Percentiles rank a stretch among this genome's conserved stretches.
These are phyloP conservation scores for Trypanosoma scelopori DNA, from an alignment of 208 protist genomes.

Conservation along the genomic window DNA sequence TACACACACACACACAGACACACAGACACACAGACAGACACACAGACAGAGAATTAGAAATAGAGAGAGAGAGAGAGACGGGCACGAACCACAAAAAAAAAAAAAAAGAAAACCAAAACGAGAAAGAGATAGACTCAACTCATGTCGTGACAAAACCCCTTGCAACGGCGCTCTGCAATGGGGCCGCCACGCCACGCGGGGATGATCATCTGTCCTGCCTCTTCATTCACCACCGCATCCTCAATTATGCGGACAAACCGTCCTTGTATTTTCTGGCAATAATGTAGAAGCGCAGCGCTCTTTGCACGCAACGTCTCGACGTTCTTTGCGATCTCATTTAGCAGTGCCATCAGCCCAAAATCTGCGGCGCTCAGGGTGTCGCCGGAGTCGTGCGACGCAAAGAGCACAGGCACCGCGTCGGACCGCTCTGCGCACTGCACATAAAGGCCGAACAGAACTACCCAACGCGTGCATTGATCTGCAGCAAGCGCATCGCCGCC, in stretches of 20 bases:
- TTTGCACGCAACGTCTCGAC: constrained; percentile 31
- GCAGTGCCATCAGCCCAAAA: constrained; percentile 21
- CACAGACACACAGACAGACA: too few relatives aligned
- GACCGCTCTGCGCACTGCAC: constrained; percentile 10
- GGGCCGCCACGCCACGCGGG: constrained; percentile 23
- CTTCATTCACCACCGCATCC: constrained; percentile 33
- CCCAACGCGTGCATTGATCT: constrained; percentile 17
- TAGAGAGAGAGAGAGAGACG: too few relatives aligned
- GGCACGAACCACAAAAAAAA: too few relatives aligned
- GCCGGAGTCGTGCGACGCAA: constrained; percentile 16
- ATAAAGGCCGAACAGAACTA: constrained; percentile 29
- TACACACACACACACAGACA: too few relatives aligned
- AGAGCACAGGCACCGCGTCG: constrained; percentile 8
- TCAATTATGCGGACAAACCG: constrained; percentile 29
- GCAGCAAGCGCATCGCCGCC: constrained; percentile 1
- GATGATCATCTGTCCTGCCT: constrained; percentile 19
- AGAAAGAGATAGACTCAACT: neutral
- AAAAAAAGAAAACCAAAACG: too few relatives aligned
- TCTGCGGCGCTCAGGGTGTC: constrained; percentile 15
- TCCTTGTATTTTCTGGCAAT: constrained; percentile 31
- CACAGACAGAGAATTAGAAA: too few relatives aligned
- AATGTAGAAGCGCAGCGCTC: constrained; percentile 21
- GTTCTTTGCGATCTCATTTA: constrained; percentile 26
- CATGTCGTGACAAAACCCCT: constrained; percentile 29
- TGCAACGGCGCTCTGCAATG: constrained; percentile 25